phyloP scores from a whole-genome alignment of 805 yeast species.

The Metschnikowia anglica region DNA sequence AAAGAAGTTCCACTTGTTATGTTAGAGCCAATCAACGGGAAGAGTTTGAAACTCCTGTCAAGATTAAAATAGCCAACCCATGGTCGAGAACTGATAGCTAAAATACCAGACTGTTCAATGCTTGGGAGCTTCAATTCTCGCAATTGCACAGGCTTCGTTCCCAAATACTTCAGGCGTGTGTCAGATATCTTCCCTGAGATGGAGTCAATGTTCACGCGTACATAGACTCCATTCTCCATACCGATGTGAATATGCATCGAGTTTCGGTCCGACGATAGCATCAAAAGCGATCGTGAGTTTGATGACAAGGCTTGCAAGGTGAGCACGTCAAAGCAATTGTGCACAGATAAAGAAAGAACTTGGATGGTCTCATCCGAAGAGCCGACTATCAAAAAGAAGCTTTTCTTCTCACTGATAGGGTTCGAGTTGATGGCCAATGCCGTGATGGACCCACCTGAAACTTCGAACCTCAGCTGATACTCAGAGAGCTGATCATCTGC shows the following conservation, averaged over 20 bases:
- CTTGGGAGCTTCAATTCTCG: constrained; percentile 31
- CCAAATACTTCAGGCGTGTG: constrained; percentile 69
- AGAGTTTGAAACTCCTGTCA: constrained; percentile 38
- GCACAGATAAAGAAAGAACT: constrained; percentile 60
- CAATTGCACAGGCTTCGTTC: constrained; percentile 61
- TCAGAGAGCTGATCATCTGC: constrained; percentile 64
- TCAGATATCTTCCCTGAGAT: constrained; percentile 59
- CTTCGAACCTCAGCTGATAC: constrained; percentile 58
- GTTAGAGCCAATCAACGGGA: constrained; percentile 47
- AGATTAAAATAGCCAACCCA: constrained; percentile 51
- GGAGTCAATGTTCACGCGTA: constrained; percentile 56
- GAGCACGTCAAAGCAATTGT: constrained; percentile 56
- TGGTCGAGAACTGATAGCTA: constrained; percentile 53
- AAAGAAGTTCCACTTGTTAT: constrained; percentile 53
- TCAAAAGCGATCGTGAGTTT: constrained; percentile 28
- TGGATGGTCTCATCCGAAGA: constrained; percentile 69
- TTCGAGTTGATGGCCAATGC: constrained; percentile 46
- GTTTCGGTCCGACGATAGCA: constrained; percentile 19
- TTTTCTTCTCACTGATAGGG: constrained; percentile 46
- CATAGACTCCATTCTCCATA: constrained; percentile 78
- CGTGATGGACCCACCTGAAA: constrained; percentile 50
- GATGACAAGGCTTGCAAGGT: constrained; percentile 68
- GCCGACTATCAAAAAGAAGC: constrained; percentile 67
- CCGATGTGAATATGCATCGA: constrained; percentile 66
- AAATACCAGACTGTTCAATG: constrained; percentile 31